phyloP scores from a whole-genome alignment of 139 green algal species.

The Tetradesmus lagerheimii region DNA sequence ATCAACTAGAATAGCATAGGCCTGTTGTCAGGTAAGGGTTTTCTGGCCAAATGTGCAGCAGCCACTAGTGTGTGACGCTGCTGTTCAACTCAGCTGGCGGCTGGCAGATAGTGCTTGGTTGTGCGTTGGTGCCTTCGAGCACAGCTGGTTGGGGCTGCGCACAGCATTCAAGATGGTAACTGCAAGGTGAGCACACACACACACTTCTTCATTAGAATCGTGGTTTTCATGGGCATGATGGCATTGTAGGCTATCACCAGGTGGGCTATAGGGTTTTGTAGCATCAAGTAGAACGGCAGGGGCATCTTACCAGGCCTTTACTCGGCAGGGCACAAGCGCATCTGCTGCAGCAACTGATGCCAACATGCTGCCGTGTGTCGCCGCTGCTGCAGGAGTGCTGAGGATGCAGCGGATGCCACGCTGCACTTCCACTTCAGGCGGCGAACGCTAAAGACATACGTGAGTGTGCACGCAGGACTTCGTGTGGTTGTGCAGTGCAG shows the following conservation, averaged over 20 bases:
- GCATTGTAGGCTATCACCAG: too few species aligned
- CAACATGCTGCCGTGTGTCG: neutral
- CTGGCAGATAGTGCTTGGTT: constrained; percentile 59
- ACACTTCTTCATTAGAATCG: too few species aligned
- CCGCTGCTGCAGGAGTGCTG: constrained; percentile 35
- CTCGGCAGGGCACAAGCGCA: too few species aligned
- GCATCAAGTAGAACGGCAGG: too few species aligned
- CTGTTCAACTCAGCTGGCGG: constrained; percentile 55
- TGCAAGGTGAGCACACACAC: too few species aligned
- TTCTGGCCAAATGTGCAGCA: constrained; percentile 51
- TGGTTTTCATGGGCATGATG: too few species aligned
- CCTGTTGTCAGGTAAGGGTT: too few species aligned
- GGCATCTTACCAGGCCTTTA: too few species aligned
- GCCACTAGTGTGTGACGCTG: constrained; percentile 5
- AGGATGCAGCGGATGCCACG: constrained; percentile 27
- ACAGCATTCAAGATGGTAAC: constrained; percentile 3
- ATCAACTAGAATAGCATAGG: too few species aligned
- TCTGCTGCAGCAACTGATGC: neutral
- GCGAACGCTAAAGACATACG: constrained; percentile 9
- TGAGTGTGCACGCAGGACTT: constrained; percentile 5
- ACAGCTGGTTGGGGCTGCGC: neutral
- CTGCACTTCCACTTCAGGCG: constrained; percentile 43
- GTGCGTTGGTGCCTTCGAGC: too few species aligned
- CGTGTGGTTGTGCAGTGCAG: too few species aligned
- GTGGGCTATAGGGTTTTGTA: too few species aligned